Base-by-base conservation (phyloP, 495 filamentous ascomycete species). In the Saxophila tyrrhenica region DNA sequence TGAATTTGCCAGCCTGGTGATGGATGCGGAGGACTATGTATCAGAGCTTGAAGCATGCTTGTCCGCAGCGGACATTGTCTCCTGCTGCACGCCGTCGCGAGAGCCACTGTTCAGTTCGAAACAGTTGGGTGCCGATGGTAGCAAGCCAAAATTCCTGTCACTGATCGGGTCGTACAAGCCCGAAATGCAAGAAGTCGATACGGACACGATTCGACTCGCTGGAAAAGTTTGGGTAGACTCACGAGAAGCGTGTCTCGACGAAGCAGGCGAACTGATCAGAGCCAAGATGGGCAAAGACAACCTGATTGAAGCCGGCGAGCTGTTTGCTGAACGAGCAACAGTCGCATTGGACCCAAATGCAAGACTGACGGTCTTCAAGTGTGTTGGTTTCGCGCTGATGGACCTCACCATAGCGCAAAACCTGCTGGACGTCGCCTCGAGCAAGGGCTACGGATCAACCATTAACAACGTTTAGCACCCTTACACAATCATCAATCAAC, bases 181-280 rank as follows among this genome's bases (percentile, higher is more conserved):
- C 16, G 73, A 87, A 51, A 97, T 97, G 92, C 70, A 82, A 25
- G 92, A 98, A 68, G 57, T 98, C 24, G 84, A 89, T 16, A 78
- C 77, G 3, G 86, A 85, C 32, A 75, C 95, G 35, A 69, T 98
- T 2, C 65, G 69, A 8, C 81, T 86, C 59, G 87, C 87, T 7
- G 87, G 86, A 0, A 83, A 85, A 1, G 73, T 92, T 25, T 73
- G 95, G 3, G 91, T 96, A 11, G 91, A 97, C 65, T 87, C 82
- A 29, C 69, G 88, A 0, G 80, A 85, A 17, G 85, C 81, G 3
- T 88, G 86, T 51, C 61, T 96, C 56, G 80, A 82, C 61, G 89
- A 96, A 63, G 85, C 91, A 0, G 92, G 92, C 3, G 92, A 98
- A 72, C 71, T 98, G 50, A 84, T 91, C 24, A 80, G 87, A 61